phyloP scores from a whole-genome alignment of 2,329 filamentous ascomycete species.

The Zymoseptoria pseudotritici region DNA sequence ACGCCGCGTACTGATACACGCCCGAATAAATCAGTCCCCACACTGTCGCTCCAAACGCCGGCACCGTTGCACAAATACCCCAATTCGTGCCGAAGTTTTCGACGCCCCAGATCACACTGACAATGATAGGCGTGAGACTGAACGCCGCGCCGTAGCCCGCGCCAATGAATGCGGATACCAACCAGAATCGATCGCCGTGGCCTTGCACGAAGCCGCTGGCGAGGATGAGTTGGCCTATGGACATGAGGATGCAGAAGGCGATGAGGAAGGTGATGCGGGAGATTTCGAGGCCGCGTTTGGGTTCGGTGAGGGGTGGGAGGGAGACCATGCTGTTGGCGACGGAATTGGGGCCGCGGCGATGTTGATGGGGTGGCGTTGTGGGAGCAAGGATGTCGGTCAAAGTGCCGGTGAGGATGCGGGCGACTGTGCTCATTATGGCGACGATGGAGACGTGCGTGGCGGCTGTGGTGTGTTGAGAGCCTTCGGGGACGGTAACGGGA shows the following conservation, averaged over 20 bases:
- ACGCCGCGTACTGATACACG: conserved; percentile 65
- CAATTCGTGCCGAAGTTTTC: conserved; percentile 99
- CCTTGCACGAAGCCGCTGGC: conserved; percentile 68
- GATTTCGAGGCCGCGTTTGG: conserved; percentile 45
- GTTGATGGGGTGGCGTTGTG: conserved; percentile 44
- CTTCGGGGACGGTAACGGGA: conserved; percentile 47
- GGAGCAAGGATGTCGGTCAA: conserved; percentile 81
- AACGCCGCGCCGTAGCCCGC: conserved; percentile 91
- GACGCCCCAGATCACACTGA: conserved; percentile 92
- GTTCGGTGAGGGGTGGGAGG: conserved; percentile 17
- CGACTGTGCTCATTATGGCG: conserved; percentile 81
- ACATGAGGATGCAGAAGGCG: conserved; percentile 65
- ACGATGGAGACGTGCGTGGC: conserved; percentile 91
- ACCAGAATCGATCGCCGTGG: conserved; percentile 71
- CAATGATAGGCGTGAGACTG: conserved; percentile 79
- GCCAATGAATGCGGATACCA: conserved; percentile 76
- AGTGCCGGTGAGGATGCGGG: conserved; percentile 80
- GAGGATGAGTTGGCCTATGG: conserved; percentile 65
- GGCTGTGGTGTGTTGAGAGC: conserved; percentile 52
- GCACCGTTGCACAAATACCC: conserved; percentile 88
- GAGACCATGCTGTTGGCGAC: conserved; percentile 36
- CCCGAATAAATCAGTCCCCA: conserved; percentile 87
- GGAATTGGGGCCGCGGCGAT: conserved; percentile 43
- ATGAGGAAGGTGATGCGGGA: conserved; percentile 78
- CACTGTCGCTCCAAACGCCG: conserved; percentile 76